phyloP scores from a whole-genome alignment of 73 alveolate species.

The Tetrahymena thermophila region DNA sequence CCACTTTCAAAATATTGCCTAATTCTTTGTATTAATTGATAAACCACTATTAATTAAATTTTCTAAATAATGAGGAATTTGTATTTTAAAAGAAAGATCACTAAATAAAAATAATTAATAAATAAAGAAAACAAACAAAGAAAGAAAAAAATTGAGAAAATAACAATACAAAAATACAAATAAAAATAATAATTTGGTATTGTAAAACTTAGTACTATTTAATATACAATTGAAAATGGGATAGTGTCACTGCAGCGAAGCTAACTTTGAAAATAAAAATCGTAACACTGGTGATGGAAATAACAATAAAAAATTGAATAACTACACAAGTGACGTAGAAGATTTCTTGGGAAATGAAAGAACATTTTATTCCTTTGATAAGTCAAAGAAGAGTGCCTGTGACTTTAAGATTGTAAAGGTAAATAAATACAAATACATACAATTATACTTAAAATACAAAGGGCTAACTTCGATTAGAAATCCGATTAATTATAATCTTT shows the following conservation, averaged over 20 bases:
- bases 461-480: background rate
- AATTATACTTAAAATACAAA: background rate
- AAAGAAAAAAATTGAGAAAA: background rate
- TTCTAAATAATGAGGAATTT: background rate
- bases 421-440: background rate
- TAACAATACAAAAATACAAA: background rate
- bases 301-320: background rate
- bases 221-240: background rate
- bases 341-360: background rate
- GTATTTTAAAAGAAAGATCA: background rate
- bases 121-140: background rate
- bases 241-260: background rate
- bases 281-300: background rate
- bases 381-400: background rate
- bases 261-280: background rate
- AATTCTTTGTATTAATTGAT: background rate
- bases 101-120: no score
- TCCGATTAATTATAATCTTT: background rate
- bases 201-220: background rate
- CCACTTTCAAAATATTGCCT: background rate
- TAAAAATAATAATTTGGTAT: background rate
- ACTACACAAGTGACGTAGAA: background rate
- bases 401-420: background rate
- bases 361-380: background rate
- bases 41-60: background rate